Evolutionary conservation across 139 green algal genomes (phyloP), one percentile per base, ranked within the genome.

Genomic region (Prasinococcaceae sp.): DNA sequence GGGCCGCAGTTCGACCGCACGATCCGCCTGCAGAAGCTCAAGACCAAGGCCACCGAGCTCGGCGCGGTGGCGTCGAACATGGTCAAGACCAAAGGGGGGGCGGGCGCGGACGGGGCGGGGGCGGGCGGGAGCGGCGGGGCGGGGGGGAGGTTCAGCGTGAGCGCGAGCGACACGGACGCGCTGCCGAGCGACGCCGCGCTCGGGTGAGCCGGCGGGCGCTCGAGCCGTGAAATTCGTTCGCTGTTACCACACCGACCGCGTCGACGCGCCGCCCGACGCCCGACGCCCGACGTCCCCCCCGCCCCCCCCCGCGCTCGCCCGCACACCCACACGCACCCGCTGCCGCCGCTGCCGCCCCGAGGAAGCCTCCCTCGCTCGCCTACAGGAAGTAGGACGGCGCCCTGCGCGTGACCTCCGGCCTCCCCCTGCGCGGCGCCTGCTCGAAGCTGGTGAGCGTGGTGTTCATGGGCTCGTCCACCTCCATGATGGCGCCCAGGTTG

Each of bases 391-490:
- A 93, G 63, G 90, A 83, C 3, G 85, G 85, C 9, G 85, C 93
- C 14, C 79, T 55, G 19, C 85, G 58, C 1, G 78, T 82, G 30
- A 87, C 78, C 67, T 95, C 85, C 1, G 86, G 84, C 59, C 94
- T 88, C 0, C 86, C 90, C 28, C 82, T 58, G 27, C 89, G 70
- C 1, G 87, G 90, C 3, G 90, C 90, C 1, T 86, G 92, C 60
- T 99, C 92, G 67, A 99, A 99, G 70, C 94, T 83, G 56, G 92
- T 77, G 59, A 98, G 96, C 24, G 55, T 74, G 30, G 78, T 82
- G 29, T 68, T 61, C 77, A 96, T 88, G 53, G 70, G 53, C 63
- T 98, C 90, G 20, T 77, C 77, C n/a, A 97, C 80, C 68, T 98
- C 90, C 84, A 97, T 94, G 69, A 98, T 96, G 23, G 88, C 88